A percentile compares a stretch with the other conserved stretches of the same genome.
phyloP scores from a whole-genome alignment of 2,329 filamentous ascomycete genomes.

The Colletotrichum sp. region DNA sequence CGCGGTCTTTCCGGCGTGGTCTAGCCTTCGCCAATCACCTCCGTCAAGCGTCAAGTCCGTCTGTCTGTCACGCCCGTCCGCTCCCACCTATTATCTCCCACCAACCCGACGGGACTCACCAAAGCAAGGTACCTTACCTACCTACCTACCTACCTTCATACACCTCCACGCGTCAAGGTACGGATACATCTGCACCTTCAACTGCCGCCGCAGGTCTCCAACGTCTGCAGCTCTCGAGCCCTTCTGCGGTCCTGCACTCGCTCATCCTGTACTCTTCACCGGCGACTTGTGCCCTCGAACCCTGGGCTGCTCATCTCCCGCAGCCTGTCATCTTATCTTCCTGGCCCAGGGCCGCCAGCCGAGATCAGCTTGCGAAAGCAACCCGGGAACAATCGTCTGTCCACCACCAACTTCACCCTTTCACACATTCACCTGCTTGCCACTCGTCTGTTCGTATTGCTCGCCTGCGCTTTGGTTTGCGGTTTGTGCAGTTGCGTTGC shows the following conservation, averaged over 20 bases:
- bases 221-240: background rate
- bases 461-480: background rate
- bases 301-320: constrained; percentile 17
- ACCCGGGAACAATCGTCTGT: background rate
- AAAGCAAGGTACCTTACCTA: background rate
- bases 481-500: background rate
- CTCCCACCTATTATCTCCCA: background rate
- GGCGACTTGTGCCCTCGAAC: background rate
- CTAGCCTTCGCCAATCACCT: background rate
- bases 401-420: background rate
- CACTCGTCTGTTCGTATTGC: background rate
- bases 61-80: background rate
- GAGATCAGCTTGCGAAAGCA: constrained; percentile 5
- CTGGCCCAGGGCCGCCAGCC: constrained; percentile 6
- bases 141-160: background rate
- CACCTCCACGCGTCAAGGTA: background rate
- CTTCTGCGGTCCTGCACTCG: constrained; percentile 1
- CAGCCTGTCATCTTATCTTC: constrained; percentile 15
- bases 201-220: constrained; percentile 4
- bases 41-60: background rate
- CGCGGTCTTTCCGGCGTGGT: background rate
- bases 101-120: background rate
- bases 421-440: background rate
- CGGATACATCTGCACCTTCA: background rate
- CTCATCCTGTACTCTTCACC: background rate